A percentile compares a stretch with the other conserved stretches of the same genome.
Conservation (phyloP, 164 flowering plant species). For the Amborella trichopoda region DNA sequence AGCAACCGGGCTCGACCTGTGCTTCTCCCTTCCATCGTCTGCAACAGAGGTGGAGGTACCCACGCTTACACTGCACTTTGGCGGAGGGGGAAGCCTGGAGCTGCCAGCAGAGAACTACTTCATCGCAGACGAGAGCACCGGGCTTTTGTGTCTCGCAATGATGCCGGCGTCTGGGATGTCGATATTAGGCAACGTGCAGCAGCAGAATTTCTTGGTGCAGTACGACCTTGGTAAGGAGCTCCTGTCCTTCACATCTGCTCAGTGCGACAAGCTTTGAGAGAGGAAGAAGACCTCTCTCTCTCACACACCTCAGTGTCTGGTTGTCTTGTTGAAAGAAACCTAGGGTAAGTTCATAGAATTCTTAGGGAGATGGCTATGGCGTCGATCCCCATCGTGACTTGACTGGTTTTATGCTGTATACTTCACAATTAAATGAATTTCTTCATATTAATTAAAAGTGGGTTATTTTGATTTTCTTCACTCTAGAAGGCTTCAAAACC, state of each 20-base stretch:
- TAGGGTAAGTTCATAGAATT: no score
- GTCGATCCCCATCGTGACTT: no score
- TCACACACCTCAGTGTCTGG: no score
- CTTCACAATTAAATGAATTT: no score
- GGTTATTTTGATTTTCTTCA: no score
- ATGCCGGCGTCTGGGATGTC: conserved; percentile 62
- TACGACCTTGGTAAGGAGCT: conserved; percentile 64
- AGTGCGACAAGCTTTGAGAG: conserved; percentile 47
- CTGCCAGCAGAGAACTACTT: conserved; percentile 68
- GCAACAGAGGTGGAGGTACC: conserved; percentile 39
- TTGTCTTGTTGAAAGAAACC: no score
- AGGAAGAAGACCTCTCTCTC: no score
- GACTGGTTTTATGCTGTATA: no score
- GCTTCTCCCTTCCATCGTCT: conserved; percentile 40
- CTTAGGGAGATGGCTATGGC: no score
- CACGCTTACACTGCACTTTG: conserved; percentile 50
- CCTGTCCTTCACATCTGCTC: conserved; percentile 46
- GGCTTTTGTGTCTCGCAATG: conserved; percentile 68
- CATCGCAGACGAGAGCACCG: conserved; percentile 39
- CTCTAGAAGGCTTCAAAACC: no score
- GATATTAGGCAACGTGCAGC: conserved; percentile 78
- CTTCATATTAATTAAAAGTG: no score
- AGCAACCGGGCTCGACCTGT: conserved; percentile 52
- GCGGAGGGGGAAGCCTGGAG: conserved; percentile 56
- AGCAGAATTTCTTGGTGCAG: conserved; percentile 61